Evolutionary conservation across 352 stramenopile genomes (phyloP), one percentile per base, ranked within the genome.

Genomic region (Pseudoperonospora humuli): DNA sequence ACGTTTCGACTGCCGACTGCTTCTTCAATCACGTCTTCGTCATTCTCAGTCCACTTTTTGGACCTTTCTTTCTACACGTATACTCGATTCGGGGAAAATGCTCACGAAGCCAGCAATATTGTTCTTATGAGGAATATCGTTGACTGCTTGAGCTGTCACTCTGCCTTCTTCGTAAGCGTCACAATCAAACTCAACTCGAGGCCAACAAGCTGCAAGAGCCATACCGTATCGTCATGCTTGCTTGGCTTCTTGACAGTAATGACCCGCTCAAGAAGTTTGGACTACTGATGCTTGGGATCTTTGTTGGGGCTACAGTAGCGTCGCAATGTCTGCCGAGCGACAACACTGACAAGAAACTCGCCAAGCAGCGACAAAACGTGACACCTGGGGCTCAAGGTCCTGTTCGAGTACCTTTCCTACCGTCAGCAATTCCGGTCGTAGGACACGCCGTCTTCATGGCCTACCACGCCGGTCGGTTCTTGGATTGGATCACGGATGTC

Each of bases 401-500:
- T 3, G 29, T 21, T 8, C 35, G 37, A 7, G 45, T 61, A 4
- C 50, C 56, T 1, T 65, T 54, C 44, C 40, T 65, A 48, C 50
- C 50, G 3, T 65, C 57, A 11, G 53, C 40, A n/a, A 47, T 72
- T 0, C 62, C 58, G 2, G 35, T 68, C 13, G 45, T 72, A 13
- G 62, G 54, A 3, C 53, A 72, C 44, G 39, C 54, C 10, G 23
- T 72, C 3, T 50, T 54, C 11, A 48, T 70, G 53, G 39, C 42
- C 2, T 54, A 60, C 23, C 40, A 71, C 21, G 36, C 45, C 10
- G 37, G 32, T 13, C 45, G 43, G 2, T 61, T 68, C 27, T 40
- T 68, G 20, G 58, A 73, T 36, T 72, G 62, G 54, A 10, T 70
- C 15, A 43, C 49, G 1, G 55, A 63, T 19, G 14, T 59, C 24